Percentiles rank a stretch among this genome's conserved stretches.
phyloP scores from a whole-genome alignment of 2,329 filamentous ascomycete genomes.

The Leptographium procerum region DNA sequence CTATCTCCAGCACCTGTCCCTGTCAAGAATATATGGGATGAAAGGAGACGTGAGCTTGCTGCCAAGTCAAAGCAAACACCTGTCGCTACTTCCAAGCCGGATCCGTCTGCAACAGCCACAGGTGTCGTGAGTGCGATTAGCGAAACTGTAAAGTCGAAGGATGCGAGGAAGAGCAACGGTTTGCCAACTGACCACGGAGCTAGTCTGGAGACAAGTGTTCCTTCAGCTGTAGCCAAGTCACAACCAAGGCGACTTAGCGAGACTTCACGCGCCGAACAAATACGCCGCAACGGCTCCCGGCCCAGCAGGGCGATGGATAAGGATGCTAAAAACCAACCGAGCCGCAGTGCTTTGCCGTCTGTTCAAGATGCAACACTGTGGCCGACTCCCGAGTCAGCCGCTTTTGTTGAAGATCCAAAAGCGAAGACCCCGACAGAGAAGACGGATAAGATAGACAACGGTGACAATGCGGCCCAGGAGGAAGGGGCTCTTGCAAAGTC shows the following conservation, averaged over 20 bases:
- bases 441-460: conserved; percentile 45
- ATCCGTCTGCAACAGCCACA: neutral
- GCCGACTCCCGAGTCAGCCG: conserved; percentile 78
- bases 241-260: conserved; percentile 32
- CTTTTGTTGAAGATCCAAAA: conserved; percentile 58
- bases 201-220: conserved; percentile 27
- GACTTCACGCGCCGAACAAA: conserved; percentile 20
- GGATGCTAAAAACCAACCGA: conserved; percentile 21
- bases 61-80: conserved; percentile 35
- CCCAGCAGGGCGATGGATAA: conserved; percentile 35
- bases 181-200: neutral
- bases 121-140: neutral
- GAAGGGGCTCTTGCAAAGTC: conserved; percentile 34
- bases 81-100: conserved; percentile 8
- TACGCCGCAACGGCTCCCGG: conserved; percentile 30
- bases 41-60: conserved; percentile 57
- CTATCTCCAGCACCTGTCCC: conserved; percentile 75
- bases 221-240: conserved; percentile 21
- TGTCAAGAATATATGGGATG: conserved; percentile 76
- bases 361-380: conserved; percentile 70
- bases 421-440: conserved; percentile 39
- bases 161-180: conserved; percentile 12
- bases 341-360: conserved; percentile 38
- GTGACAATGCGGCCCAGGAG: conserved; percentile 55
- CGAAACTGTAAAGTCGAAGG: conserved; percentile 9